These are phyloP conservation scores for Yueomyces sp. DNA, from an alignment of 805 yeast species.

Conservation along the genomic window DNA sequence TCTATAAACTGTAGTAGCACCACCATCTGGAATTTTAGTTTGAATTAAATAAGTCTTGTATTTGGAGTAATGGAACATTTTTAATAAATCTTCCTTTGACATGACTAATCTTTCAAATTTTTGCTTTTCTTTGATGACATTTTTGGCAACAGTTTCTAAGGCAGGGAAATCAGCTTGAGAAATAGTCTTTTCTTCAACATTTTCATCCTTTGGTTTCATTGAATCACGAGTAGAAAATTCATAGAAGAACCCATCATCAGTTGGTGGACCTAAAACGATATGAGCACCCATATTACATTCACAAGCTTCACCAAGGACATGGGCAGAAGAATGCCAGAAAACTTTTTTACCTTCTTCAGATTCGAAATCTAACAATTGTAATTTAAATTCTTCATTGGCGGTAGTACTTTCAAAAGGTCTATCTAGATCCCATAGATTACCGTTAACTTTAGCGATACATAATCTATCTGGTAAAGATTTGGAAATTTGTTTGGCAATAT, in stretches of 20 bases:
- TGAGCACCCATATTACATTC: slow-evolving; percentile 95
- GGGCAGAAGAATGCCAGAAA: slow-evolving; percentile 99
- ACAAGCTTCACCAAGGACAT: slow-evolving; percentile 94
- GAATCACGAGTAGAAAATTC: slow-evolving; percentile 63
- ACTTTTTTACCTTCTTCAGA: slow-evolving; percentile 90
- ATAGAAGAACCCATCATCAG: slow-evolving; percentile 94
- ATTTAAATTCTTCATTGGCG: slow-evolving; percentile 24
- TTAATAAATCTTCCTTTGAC: slow-evolving; percentile 79
- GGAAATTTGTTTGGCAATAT: slow-evolving; percentile 72
- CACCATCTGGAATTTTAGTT: slow-evolving; percentile 89
- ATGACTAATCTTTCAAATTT: slow-evolving; percentile 85
- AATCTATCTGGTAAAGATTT: slow-evolving; percentile 81
- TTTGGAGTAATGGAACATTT: slow-evolving; percentile 92
- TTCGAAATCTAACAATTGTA: slow-evolving; percentile 84
- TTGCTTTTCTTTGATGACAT: slow-evolving; percentile 89
- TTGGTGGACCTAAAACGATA: slow-evolving; percentile 90
- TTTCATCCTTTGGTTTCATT: slow-evolving; percentile 32
- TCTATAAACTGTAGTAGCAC: slow-evolving; percentile 91
- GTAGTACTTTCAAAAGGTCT: slow-evolving; percentile 77
- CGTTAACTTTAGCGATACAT: slow-evolving; percentile 84
- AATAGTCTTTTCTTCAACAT: slow-evolving; percentile 66
- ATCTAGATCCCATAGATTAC: slow-evolving; percentile 85
- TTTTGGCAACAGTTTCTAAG: slow-evolving; percentile 76
- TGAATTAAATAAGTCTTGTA: slow-evolving; percentile 81
- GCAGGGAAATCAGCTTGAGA: slow-evolving; percentile 71